These are phyloP conservation scores for Chrysoporthe austroafricana DNA, from an alignment of 2,329 filamentous ascomycete genomes.

Conservation along the genomic window DNA sequence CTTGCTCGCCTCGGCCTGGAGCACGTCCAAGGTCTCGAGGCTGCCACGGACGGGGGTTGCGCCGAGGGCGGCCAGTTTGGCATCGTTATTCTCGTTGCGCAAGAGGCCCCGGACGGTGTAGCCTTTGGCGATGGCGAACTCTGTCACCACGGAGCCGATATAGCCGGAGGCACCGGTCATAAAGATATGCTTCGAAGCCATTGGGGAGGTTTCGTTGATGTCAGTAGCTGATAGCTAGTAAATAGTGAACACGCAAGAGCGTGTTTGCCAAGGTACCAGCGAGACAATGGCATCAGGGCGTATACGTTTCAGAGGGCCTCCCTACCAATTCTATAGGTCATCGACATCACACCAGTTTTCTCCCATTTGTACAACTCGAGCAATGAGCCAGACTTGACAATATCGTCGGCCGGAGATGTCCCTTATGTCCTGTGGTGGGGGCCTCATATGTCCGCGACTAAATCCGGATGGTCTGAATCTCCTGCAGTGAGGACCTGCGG, in stretches of 20 bases:
- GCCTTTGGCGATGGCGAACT: conserved; percentile 37
- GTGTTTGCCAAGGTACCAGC: not conserved
- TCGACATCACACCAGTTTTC: not conserved
- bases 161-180: conserved; percentile 47
- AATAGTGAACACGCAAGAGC: not conserved
- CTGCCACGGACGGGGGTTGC: conserved; percentile 46
- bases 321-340: not conserved
- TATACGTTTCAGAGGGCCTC: not conserved
- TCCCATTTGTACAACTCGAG: not conserved
- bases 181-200: conserved; percentile 34
- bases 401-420: not conserved
- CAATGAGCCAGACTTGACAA: not conserved
- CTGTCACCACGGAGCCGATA: conserved; percentile 37
- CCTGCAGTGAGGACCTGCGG: not conserved
- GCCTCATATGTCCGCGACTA: not conserved
- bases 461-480: not conserved
- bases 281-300: not conserved
- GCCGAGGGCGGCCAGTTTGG: conserved; percentile 42
- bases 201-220: not conserved
- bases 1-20: conserved; percentile 41
- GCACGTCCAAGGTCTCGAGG: conserved; percentile 42
- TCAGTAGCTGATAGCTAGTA: not conserved
- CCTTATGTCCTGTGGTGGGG: not conserved
- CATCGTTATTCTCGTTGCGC: conserved; percentile 32
- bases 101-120: conserved; percentile 48